Percentiles rank a stretch among this genome's conserved stretches.
Evolutionary conservation across 331 rosid genomes (phyloP).

Genomic region (Prunus yedoensis): DNA sequence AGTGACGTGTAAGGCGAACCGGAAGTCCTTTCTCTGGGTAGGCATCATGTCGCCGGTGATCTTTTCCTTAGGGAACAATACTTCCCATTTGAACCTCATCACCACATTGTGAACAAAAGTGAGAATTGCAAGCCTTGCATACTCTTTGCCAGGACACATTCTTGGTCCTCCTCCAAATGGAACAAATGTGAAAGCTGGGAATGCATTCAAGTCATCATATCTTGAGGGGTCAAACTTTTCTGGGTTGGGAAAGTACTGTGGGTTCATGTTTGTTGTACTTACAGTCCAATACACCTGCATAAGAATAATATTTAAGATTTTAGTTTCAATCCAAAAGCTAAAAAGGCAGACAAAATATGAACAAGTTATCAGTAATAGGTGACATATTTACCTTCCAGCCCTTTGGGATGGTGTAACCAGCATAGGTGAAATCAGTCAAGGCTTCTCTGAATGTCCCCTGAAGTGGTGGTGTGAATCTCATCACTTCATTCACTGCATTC

Average conservation of each 20-base stretch:
- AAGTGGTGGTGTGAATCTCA: slow-evolving; percentile 41
- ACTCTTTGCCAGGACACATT: slow-evolving; percentile 48
- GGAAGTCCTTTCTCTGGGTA: slow-evolving; percentile 38
- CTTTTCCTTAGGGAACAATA: slow-evolving; percentile 21
- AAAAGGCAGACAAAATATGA: too few relatives aligned
- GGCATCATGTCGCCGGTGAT: slow-evolving; percentile 45
- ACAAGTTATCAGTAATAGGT: too few relatives aligned
- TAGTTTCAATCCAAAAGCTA: neutral
- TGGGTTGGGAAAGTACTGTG: slow-evolving; percentile 31
- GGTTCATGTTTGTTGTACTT: slow-evolving; percentile 30
- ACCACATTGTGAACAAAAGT: slow-evolving; percentile 40
- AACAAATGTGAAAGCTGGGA: slow-evolving; percentile 39
- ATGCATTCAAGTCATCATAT: slow-evolving; percentile 11
- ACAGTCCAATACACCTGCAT: slow-evolving; percentile 41
- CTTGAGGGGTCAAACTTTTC: slow-evolving; percentile 35
- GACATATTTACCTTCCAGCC: slow-evolving; percentile 36
- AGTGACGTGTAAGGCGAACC: slow-evolving; percentile 22
- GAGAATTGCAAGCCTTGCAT: slow-evolving; percentile 34
- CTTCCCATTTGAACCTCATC: slow-evolving; percentile 34
- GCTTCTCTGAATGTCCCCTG: slow-evolving; percentile 40
- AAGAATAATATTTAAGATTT: neutral
- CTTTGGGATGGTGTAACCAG: slow-evolving; percentile 42
- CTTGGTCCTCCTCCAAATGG: slow-evolving; percentile 51
- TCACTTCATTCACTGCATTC: slow-evolving; percentile 30
- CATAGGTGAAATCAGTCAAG: slow-evolving; percentile 28